phyloP scores from a whole-genome alignment of 2,329 filamentous ascomycete species.

The Pyricularia pennisetigena region DNA sequence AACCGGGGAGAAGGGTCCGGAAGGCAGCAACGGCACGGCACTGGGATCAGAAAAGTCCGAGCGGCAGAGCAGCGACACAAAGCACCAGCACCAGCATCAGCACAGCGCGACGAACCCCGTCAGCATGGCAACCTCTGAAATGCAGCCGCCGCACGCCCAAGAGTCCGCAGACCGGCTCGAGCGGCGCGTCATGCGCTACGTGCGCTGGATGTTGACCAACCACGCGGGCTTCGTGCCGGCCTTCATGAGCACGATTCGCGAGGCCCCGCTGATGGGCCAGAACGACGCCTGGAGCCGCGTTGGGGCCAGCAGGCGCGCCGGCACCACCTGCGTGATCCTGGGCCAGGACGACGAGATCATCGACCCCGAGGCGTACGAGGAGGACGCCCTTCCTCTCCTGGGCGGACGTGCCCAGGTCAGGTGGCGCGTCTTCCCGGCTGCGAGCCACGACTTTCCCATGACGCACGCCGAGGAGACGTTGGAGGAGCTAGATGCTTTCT shows the following conservation, averaged over 20 bases:
- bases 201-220: constrained; percentile 47
- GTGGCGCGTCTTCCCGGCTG: constrained; percentile 42
- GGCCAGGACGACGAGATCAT: constrained; percentile 42
- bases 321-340: constrained; percentile 42
- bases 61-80: neutral
- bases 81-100: neutral
- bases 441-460: constrained; percentile 51
- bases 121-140: constrained; percentile 33
- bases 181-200: constrained; percentile 35
- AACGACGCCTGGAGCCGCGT: constrained; percentile 39
- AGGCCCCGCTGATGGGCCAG: constrained; percentile 43
- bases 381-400: constrained; percentile 38
- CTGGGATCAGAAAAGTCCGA: neutral
- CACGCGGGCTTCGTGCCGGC: constrained; percentile 49
- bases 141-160: constrained; percentile 17
- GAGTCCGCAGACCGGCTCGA: constrained; percentile 26
- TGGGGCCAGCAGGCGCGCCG: constrained; percentile 9
- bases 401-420: constrained; percentile 35
- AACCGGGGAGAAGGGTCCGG: neutral
- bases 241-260: constrained; percentile 47
- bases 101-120: constrained; percentile 13
- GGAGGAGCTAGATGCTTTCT: constrained; percentile 35
- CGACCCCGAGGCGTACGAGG: constrained; percentile 35
- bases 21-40: neutral
- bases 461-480: constrained; percentile 37